phyloP scores from a whole-genome alignment of 2,329 filamentous ascomycete species.

The Penicillium sclerotiorum region DNA sequence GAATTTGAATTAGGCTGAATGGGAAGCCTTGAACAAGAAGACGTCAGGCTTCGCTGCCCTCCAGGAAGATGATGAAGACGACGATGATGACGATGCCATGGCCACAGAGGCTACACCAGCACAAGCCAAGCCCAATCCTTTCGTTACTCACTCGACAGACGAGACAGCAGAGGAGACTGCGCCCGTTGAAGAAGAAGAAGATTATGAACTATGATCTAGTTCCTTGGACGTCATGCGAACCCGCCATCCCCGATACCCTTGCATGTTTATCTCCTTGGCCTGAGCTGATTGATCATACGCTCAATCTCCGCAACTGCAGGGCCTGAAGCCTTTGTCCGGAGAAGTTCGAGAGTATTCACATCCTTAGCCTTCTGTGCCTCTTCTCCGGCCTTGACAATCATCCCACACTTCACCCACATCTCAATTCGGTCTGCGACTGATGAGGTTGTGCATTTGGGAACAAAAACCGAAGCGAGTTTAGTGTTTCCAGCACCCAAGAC shows the following conservation, averaged over 20 bases:
- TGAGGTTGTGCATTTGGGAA: conserved; percentile 80
- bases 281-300: conserved; percentile 65
- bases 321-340: conserved; percentile 73
- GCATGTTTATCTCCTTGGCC: conserved; percentile 45
- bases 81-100: conserved; percentile 36
- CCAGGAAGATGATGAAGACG: conserved; percentile 55
- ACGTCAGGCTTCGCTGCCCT: conserved; percentile 31
- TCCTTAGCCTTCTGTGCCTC: conserved; percentile 86
- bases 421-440: conserved; percentile 70
- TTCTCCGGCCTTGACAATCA: conserved; percentile 85
- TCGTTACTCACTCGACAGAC: conserved; percentile 16
- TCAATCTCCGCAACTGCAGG: conserved; percentile 78
- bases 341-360: conserved; percentile 69
- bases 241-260: not conserved
- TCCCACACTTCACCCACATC: conserved; percentile 96
- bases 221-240: conserved; percentile 38
- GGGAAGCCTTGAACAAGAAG: conserved; percentile 47
- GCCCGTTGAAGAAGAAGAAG: conserved; percentile 36
- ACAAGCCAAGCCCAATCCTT: conserved; percentile 17
- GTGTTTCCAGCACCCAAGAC: conserved; percentile 86
- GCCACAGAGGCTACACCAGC: conserved; percentile 31
- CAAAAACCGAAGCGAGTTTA: conserved; percentile 78
- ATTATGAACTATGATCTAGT: conserved; percentile 50
- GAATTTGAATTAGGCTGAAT: conserved; percentile 34
- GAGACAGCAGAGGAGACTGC: conserved; percentile 28